Evolutionary conservation across 176 grass and related monocot genomes (phyloP).

Genomic region (Aegilops speltoides): DNA sequence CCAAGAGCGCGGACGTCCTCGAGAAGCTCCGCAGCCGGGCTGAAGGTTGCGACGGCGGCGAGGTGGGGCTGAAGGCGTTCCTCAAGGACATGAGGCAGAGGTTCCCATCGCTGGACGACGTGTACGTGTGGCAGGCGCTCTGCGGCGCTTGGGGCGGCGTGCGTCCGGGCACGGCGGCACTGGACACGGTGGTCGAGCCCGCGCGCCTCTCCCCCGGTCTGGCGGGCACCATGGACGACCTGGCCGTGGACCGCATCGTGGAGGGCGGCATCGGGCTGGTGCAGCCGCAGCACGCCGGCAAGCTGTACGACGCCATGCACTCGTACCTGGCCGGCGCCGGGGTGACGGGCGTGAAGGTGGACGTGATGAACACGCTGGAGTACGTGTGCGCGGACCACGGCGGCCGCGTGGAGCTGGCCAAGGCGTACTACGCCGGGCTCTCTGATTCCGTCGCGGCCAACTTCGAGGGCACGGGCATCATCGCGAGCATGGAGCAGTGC

Average conservation of each 20-base stretch:
- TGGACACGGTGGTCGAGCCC: background rate
- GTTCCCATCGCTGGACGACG: too few relatives aligned
- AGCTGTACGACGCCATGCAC: too few relatives aligned
- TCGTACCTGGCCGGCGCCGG: too few relatives aligned
- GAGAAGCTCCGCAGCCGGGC: background rate
- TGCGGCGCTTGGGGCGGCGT: too few relatives aligned
- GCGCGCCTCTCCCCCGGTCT: too few relatives aligned
- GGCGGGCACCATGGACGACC: too few relatives aligned
- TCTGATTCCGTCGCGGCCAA: slow-evolving; percentile 43
- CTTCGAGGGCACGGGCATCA: slow-evolving; percentile 55
- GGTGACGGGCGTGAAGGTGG: too few relatives aligned
- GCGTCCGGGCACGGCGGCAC: slow-evolving; percentile 5
- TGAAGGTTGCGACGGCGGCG: background rate
- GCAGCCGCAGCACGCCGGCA: too few relatives aligned
- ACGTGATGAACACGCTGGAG: too few relatives aligned
- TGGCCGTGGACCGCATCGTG: too few relatives aligned
- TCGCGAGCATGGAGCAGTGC: slow-evolving; percentile 21
- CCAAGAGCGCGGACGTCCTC: background rate
- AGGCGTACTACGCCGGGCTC: slow-evolving; percentile 54
- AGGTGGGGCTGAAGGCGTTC: slow-evolving; percentile 56
- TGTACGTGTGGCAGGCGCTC: too few relatives aligned
- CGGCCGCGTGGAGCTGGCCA: slow-evolving; percentile 61
- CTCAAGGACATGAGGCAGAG: slow-evolving; percentile 43
- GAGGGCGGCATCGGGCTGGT: too few relatives aligned
- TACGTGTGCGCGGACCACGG: slow-evolving; percentile 29